Base-by-base conservation (phyloP, 2,329 filamentous ascomycete genomes). In the Alternaria conjuncta region DNA sequence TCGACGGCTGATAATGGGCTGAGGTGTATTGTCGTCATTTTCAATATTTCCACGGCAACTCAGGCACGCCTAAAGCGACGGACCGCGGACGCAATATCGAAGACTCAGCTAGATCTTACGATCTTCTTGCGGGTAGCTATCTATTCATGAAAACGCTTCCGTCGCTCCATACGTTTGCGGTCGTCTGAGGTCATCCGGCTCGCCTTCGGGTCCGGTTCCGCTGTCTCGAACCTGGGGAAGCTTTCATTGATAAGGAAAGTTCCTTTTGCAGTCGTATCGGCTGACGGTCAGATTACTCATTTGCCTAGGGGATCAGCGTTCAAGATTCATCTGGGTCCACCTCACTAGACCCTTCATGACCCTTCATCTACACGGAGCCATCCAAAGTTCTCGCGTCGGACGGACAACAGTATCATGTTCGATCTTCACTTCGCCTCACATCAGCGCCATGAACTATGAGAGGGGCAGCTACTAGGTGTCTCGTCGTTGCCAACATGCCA, bases 31-130 rank as follows among this genome's bases (percentile, higher is more conserved):
- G 54, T 30, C 57, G 58, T 57, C 53, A 45, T 57, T 44, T 18
- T 41, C 32, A 25, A 44, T 13, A 26, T 50, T n/a, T 30, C 32
- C 25, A 41, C 44, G 30, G 58, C 51, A 46, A 57, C 23, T 10
- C 43, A 45, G 45, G 54, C 32, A 51, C 54, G 45, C 54, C 45
- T 51, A 51, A 26, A 21, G 13, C 59, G 44, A 32, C 46, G 32
- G 32, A 44, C 50, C 32, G n/a, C 23, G 20, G 32, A 25, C 44
- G 36, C 26, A 57, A 26, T 61, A 57, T 61, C 45, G 59, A 45
- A 57, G 54, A 46, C 59, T 44, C 36, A 55, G n/a, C 54, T 45
- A 57, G 59, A 57, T 47, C 47, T 45, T 45, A 21, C n/a, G 18
- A 57, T 46, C 32, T 55, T 51, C 26, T 47, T 41, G 41, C 15